Percentiles rank a stretch among this genome's conserved stretches.
phyloP scores from a whole-genome alignment of 352 stramenopile genomes.

The Globisporangium solare region DNA sequence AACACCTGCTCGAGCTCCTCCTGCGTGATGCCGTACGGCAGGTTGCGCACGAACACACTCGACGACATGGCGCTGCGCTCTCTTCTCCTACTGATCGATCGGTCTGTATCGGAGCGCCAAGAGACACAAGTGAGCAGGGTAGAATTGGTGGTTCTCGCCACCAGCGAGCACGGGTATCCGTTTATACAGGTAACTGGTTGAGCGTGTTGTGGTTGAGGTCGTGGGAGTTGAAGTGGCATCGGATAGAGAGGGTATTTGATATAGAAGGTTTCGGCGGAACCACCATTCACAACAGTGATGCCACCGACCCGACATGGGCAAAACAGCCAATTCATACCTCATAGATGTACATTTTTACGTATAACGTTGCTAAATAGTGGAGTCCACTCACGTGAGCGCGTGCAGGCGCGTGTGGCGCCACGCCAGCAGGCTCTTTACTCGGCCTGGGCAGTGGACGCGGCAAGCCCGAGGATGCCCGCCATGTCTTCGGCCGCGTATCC shows the following conservation, averaged over 20 bases:
- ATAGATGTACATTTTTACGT: conserved; percentile 15
- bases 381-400: too few relatives aligned
- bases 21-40: conserved; percentile 82
- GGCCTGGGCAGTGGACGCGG: conserved; percentile 25
- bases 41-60: conserved; percentile 83
- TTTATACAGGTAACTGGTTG: not conserved
- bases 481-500: conserved; percentile 79
- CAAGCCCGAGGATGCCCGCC: conserved; percentile 80
- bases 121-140: conserved; percentile 2
- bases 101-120: conserved; percentile 9
- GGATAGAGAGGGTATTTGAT: not conserved
- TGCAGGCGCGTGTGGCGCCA: too few relatives aligned
- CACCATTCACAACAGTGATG: not conserved
- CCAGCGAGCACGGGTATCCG: conserved; percentile 1
- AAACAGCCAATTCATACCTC: too few relatives aligned
- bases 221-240: not conserved
- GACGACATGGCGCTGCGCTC: conserved; percentile 23
- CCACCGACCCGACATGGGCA: too few relatives aligned
- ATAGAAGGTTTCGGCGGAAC: not conserved
- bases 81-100: not conserved
- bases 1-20: conserved; percentile 83
- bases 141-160: conserved; percentile 14
- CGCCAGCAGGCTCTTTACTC: not conserved
- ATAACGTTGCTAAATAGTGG: conserved; percentile 9
- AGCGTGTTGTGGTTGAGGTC: not conserved